Percentiles rank a stretch among this genome's conserved stretches.
These are phyloP conservation scores for Coleophoma cylindrospora DNA, from an alignment of 2,329 filamentous ascomycete genomes.

Conservation along the genomic window DNA sequence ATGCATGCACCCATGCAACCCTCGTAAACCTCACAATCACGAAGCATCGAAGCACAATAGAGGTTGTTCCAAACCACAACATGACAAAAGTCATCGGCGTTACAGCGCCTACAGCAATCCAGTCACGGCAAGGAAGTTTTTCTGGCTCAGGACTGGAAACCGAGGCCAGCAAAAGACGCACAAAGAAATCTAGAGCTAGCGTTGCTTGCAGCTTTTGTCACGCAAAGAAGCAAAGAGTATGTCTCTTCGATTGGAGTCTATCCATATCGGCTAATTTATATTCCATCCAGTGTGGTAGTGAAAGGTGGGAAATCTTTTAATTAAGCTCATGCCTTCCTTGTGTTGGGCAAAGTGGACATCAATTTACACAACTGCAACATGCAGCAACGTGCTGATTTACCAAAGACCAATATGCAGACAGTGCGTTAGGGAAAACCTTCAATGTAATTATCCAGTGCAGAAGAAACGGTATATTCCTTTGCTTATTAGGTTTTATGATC, in stretches of 20 bases:
- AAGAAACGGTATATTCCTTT: not conserved
- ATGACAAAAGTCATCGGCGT: no score
- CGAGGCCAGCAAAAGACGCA: not conserved
- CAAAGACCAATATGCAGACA: not conserved
- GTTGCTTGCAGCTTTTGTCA: not conserved
- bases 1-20: no score
- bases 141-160: no score
- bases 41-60: no score
- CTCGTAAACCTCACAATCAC: no score
- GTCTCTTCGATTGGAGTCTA: not conserved
- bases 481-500: not conserved
- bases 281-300: not conserved
- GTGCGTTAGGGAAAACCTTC: not conserved
- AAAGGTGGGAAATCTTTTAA: not conserved
- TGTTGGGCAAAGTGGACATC: no score
- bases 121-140: not conserved
- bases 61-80: no score
- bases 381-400: not conserved
- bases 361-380: not conserved
- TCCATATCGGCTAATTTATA: no score
- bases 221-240: not conserved
- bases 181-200: not conserved
- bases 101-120: not conserved
- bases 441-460: not conserved
- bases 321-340: no score